phyloP scores from a whole-genome alignment of 768 basidiomycete species.

The Chiua virens region DNA sequence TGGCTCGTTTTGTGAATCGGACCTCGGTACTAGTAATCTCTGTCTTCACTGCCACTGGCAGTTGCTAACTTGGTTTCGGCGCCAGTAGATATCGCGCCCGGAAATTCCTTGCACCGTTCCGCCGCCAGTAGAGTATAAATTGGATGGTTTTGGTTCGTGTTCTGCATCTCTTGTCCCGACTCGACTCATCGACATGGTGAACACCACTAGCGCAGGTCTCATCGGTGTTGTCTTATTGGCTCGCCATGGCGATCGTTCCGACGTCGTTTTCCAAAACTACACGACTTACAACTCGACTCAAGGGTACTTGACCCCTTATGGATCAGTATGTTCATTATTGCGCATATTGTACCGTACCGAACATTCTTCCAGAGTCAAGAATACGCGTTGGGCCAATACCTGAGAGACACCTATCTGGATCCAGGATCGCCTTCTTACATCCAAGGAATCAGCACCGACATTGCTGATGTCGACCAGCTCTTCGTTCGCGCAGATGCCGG shows the following conservation, averaged over 20 bases:
- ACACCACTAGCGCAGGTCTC: conserved; percentile 34
- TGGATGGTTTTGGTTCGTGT: background rate
- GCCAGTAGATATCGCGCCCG: background rate
- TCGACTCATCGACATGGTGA: conserved; percentile 21
- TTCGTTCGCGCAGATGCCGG: conserved; percentile 79
- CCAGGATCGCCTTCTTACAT: conserved; percentile 64
- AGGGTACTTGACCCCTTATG: conserved; percentile 71
- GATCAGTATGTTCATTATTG: conserved; percentile 50
- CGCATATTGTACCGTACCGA: background rate
- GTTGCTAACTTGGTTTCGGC: background rate
- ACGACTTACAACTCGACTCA: conserved; percentile 61
- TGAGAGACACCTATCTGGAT: conserved; percentile 66
- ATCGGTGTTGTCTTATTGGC: conserved; percentile 74
- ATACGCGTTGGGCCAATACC: conserved; percentile 54
- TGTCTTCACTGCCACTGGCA: background rate
- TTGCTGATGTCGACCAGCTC: conserved; percentile 68
- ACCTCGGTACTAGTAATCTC: background rate
- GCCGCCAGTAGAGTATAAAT: conserved; percentile 9
- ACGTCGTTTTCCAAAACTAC: conserved; percentile 67
- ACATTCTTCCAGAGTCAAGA: conserved; percentile 43
- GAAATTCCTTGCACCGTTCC: background rate
- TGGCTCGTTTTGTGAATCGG: too few species aligned
- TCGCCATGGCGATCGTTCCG: conserved; percentile 71
- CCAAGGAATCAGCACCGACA: conserved; percentile 59
- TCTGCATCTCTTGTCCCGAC: background rate